Conservation (phyloP, 2,329 filamentous ascomycete genomes). For the Penicillium thymicola region DNA sequence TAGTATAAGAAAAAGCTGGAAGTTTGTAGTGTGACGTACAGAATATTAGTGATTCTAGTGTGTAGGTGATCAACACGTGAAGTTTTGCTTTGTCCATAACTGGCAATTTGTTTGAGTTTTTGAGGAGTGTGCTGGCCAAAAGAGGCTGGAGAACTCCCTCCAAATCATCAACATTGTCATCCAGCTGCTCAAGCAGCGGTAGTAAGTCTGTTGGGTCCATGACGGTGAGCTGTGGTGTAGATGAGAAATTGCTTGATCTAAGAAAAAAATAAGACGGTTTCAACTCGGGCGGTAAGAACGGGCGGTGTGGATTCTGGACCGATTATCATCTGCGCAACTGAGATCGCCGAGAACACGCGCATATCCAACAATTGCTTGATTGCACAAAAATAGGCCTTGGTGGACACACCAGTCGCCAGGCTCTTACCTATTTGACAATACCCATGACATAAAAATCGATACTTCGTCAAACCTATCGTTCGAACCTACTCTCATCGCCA, state of each 20-base stretch:
- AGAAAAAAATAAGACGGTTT: slow-evolving; percentile 21
- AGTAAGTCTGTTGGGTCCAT: slow-evolving; percentile 60
- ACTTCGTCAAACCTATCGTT: background rate
- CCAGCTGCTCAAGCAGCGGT: slow-evolving; percentile 69
- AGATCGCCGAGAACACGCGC: background rate
- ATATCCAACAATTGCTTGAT: slow-evolving; percentile 2
- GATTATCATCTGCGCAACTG: slow-evolving; percentile 12
- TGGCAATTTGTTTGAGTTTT: slow-evolving; percentile 73
- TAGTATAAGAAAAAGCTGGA: slow-evolving; percentile 4
- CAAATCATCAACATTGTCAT: slow-evolving; percentile 74
- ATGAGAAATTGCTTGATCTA: slow-evolving; percentile 10
- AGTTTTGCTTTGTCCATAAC: slow-evolving; percentile 95
- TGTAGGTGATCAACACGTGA: slow-evolving; percentile 81
- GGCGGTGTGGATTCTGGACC: slow-evolving; percentile 18
- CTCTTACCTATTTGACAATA: background rate
- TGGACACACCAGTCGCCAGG: background rate
- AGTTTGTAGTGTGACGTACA: slow-evolving; percentile 50
- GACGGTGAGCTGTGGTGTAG: slow-evolving; percentile 11
- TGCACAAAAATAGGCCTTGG: background rate
- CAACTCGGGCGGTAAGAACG: slow-evolving; percentile 18
- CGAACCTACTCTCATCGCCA: background rate
- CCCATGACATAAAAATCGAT: background rate
- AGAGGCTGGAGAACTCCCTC: slow-evolving; percentile 73
- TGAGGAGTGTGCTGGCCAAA: slow-evolving; percentile 60
- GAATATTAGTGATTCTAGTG: slow-evolving; percentile 87